Base-by-base conservation (phyloP, 23 red algal genomes). In the Agarophyton chilense region DNA sequence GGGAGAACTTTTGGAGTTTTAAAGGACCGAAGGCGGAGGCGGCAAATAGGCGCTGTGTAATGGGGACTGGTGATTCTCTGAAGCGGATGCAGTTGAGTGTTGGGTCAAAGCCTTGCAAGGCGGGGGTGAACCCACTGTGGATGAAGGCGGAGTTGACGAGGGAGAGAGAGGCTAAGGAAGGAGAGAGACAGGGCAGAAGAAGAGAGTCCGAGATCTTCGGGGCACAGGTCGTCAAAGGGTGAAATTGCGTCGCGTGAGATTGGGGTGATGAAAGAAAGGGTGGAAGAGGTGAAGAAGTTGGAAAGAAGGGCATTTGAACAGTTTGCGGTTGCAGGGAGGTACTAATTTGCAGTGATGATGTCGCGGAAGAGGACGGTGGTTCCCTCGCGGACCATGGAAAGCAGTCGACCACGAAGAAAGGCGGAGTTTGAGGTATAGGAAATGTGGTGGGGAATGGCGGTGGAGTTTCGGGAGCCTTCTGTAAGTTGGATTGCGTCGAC, bases 1-100 rank as follows among this genome's bases (percentile, higher is more conserved):
- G 14, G 22, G 71, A 76, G 71, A 76, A 76, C 18, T 19, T 47
- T 47, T 33, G 9, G 25, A 19, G 18, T 38, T 52, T 47, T 1
- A 39, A 76, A 32, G 71, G 43, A 38, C 71, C 71, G 71, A 76
- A 76, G 18, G 71, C 14, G 2, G 43, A 47, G 3, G 71, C 47
- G 5, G 47, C 71, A 47, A 76, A 76, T 14, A 76, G 44, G 1
- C 71, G 41, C 26, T 76, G 22, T n/a, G 12, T 21, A 3, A 66
- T 14, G 33, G 61, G 25, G 4, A 66, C 61, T 1, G 13, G 22
- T 34, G 61, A n/a, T n/a, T n/a, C n/a, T n/a, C n/a, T n/a, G n/a
- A n/a, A n/a, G n/a, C n/a, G n/a, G n/a, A n/a, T n/a, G n/a, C n/a
- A n/a, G n/a, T n/a, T n/a, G n/a, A n/a, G n/a, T n/a, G n/a, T n/a